phyloP scores from a whole-genome alignment of 2,329 filamentous ascomycete genomes.

The Elsinoe ampelina region DNA sequence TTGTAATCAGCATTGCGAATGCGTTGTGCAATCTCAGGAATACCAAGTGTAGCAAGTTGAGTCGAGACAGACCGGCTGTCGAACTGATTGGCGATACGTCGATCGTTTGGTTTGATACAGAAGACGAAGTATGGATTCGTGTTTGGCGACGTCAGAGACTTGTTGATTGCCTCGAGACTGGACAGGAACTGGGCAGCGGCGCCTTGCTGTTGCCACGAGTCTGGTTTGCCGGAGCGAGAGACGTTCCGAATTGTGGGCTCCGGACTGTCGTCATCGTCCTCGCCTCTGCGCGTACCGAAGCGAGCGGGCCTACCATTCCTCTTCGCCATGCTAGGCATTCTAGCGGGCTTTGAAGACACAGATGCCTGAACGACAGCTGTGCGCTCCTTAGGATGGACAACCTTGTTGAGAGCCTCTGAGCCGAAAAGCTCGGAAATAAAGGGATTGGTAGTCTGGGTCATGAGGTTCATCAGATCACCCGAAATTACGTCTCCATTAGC shows the following conservation, averaged over 20 bases:
- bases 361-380: conserved; percentile 90
- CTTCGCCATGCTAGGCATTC: conserved; percentile 85
- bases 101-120: conserved; percentile 93
- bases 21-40: conserved; percentile 92
- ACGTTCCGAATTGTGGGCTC: conserved; percentile 30
- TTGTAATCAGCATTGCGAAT: conserved; percentile 91
- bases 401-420: conserved; percentile 86
- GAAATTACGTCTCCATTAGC: conserved; percentile 96
- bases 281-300: conserved; percentile 32
- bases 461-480: conserved; percentile 88
- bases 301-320: conserved; percentile 54
- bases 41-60: conserved; percentile 89
- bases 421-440: conserved; percentile 88
- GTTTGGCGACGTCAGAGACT: conserved; percentile 69
- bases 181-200: conserved; percentile 87
- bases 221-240: conserved; percentile 31
- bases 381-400: conserved; percentile 86
- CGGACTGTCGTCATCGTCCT: conserved; percentile 37
- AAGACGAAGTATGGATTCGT: conserved; percentile 95
- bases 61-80: conserved; percentile 96
- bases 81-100: conserved; percentile 95
- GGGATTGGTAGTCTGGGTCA: conserved; percentile 76
- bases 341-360: conserved; percentile 87
- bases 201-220: conserved; percentile 57
- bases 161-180: conserved; percentile 81